These are phyloP conservation scores for Fusarium sp. DNA, from an alignment of 2,329 filamentous ascomycete species.

Conservation along the genomic window DNA sequence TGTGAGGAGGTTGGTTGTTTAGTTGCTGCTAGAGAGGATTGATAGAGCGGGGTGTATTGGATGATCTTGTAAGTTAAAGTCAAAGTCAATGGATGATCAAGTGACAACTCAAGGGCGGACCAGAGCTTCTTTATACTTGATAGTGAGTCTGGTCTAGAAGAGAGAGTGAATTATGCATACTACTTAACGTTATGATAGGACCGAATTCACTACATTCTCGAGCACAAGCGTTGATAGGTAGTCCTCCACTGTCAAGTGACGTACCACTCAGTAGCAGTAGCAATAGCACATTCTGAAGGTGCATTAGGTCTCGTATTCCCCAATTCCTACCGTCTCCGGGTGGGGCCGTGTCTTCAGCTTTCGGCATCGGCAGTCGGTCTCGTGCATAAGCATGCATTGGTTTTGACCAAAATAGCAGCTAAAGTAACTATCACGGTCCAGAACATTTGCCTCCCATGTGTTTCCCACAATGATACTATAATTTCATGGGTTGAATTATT, in stretches of 20 bases:
- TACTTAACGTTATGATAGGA: conserved; percentile 8
- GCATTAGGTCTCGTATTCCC: conserved; percentile 41
- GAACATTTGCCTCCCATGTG: conserved; percentile 4
- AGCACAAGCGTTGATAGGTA: conserved; percentile 29
- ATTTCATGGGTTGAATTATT: conserved; percentile 5
- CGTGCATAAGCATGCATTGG: conserved; percentile 19
- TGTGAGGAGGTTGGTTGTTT: conserved; percentile 28
- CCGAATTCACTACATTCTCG: conserved; percentile 38
- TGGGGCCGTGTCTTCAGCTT: conserved; percentile 23
- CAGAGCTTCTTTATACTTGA: conserved; percentile 34
- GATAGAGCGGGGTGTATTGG: conserved; percentile 24
- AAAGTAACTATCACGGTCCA: background rate
- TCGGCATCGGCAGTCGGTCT: conserved; percentile 19
- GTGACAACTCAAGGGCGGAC: conserved; percentile 6
- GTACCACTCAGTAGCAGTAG: conserved; percentile 38
- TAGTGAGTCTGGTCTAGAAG: background rate
- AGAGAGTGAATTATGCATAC: conserved; percentile 3
- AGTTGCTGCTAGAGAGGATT: background rate
- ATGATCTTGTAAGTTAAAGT: conserved; percentile 35
- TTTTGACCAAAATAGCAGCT: conserved; percentile 25
- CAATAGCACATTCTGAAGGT: background rate
- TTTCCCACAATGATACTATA: background rate
- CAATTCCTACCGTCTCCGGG: conserved; percentile 19
- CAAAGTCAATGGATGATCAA: conserved; percentile 16
- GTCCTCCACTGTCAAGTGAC: conserved; percentile 36